Evolutionary conservation across 495 filamentous ascomycete species (phyloP).

Genomic region (Chaetomium fimeti): DNA sequence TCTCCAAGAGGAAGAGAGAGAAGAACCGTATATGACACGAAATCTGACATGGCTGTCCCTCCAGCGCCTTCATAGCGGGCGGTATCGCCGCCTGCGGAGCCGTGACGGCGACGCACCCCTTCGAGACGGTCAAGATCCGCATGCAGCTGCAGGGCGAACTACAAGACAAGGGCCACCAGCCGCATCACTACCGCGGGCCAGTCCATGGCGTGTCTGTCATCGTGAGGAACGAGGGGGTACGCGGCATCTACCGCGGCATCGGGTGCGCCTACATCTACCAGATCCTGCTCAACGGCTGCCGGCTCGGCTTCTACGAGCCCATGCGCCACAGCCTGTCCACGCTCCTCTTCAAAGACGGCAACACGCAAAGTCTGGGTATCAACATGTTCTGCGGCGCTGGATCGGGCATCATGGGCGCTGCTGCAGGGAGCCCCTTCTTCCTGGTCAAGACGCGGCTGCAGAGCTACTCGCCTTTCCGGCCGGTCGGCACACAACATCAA

Average conservation of each 20-base stretch:
- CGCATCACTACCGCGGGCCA: slow-evolving; percentile 86
- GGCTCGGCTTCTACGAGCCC: slow-evolving; percentile 96
- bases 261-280: slow-evolving; percentile 97
- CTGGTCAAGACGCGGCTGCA: slow-evolving; percentile 97
- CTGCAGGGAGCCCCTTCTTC: slow-evolving; percentile 92
- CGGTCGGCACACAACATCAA: slow-evolving; percentile 91
- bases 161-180: slow-evolving; percentile 76
- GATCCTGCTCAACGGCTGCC: slow-evolving; percentile 92
- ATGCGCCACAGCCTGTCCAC: slow-evolving; percentile 66
- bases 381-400: slow-evolving; percentile 90
- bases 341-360: slow-evolving; percentile 65
- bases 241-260: slow-evolving; percentile 84
- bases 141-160: slow-evolving; percentile 97
- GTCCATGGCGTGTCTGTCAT: slow-evolving; percentile 91
- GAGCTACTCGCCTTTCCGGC: slow-evolving; percentile 89
- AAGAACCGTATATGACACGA: slow-evolving; percentile 6
- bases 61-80: slow-evolving; percentile 80
- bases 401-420: slow-evolving; percentile 86
- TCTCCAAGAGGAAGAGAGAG: neutral
- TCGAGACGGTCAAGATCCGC: slow-evolving; percentile 98
- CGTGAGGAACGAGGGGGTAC: slow-evolving; percentile 81
- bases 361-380: slow-evolving; percentile 75
- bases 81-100: slow-evolving; percentile 96
- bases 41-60: slow-evolving; percentile 25
- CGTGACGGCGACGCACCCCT: slow-evolving; percentile 95